These are phyloP conservation scores for Talaromyces piceae DNA, from an alignment of 2,329 filamentous ascomycete genomes.

Conservation along the genomic window DNA sequence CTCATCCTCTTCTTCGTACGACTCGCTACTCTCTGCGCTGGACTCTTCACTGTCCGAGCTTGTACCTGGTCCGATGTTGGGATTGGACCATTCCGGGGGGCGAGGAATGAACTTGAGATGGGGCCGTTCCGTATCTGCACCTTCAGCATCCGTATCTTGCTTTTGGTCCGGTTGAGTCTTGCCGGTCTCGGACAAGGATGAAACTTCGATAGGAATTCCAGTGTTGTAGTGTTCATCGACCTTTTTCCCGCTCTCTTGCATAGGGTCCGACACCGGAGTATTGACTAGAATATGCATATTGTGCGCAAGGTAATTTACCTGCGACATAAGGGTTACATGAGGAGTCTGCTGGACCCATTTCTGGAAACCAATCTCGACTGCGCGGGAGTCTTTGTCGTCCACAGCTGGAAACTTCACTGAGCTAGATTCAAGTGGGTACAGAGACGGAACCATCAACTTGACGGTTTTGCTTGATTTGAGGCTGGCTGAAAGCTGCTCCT, in stretches of 20 bases:
- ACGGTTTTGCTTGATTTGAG: conserved; percentile 57
- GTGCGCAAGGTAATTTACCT: conserved; percentile 66
- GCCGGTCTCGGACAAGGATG: neutral
- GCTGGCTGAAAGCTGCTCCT: conserved; percentile 51
- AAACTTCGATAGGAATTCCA: neutral
- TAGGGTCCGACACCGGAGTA: conserved; percentile 16
- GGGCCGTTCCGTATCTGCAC: conserved; percentile 40
- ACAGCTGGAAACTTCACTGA: conserved; percentile 60
- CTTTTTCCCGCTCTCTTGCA: neutral
- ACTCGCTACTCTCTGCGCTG: conserved; percentile 15
- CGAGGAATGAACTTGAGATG: conserved; percentile 67
- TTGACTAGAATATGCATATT: conserved; percentile 63
- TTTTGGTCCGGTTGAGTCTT: neutral
- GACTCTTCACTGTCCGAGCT: conserved; percentile 24
- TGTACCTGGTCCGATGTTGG: conserved; percentile 15
- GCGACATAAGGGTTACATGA: conserved; percentile 60
- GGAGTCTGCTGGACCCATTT: conserved; percentile 50
- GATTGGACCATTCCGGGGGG: conserved; percentile 65
- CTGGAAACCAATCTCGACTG: conserved; percentile 59
- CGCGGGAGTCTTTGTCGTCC: conserved; percentile 52
- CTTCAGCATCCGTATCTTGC: neutral
- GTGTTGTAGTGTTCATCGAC: neutral
- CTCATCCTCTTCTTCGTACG: conserved; percentile 40
- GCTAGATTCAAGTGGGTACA: conserved; percentile 65
- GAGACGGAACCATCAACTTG: conserved; percentile 60